Base-by-base conservation (phyloP, 2,329 filamentous ascomycete species). In the Ceratocystis cacaofunesta region DNA sequence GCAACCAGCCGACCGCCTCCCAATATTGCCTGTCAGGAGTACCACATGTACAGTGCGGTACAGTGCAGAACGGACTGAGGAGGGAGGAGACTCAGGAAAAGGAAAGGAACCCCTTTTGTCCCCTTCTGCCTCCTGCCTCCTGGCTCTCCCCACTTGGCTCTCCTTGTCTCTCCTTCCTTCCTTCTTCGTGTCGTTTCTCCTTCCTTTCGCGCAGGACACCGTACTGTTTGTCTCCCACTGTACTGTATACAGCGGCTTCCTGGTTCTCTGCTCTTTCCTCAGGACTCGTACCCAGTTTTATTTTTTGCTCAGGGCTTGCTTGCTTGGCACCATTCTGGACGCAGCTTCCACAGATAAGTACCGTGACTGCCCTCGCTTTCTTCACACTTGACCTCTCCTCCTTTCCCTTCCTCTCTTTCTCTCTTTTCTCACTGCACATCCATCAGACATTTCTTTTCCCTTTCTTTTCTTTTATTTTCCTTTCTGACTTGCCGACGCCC, bases 401-500 rank as follows among this genome's bases (percentile, higher is more conserved):
- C 70, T 70, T 69, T 72, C 72, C 72, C 72, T 70, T 69, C 72
- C 71, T 75, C 74, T 72, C 72, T 72, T 71, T 72, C 70, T 71
- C 70, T 73, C 71, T 48, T 19, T 19, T 48, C 71, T n/a, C 63
- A 32, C 44, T 36, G 52, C 60, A 66, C 71, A 68, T 32, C 55
- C 62, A 68, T 71, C 70, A 69, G 69, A 68, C 70, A 69, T 72
- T 72, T 58, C 43, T 30, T 44, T 67, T 72, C 72, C 70, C 76
- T 75, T 73, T 72, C 69, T 72, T 71, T 71, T 72, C 74, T 75
- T 75, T 76, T 73, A 74, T 75, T 76, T 77, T 74, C 72, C 75
- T 78, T 77, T 80, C 79, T 81, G 81, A 80, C 79, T 78, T 32
- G 6, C 30, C 30, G 30, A 32, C 30, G 30, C 6, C 30, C 78